A percentile compares a stretch with the other conserved stretches of the same genome.
phyloP scores from a whole-genome alignment of 176 grass and related monocot species.

The Thinopyrum elongatum region DNA sequence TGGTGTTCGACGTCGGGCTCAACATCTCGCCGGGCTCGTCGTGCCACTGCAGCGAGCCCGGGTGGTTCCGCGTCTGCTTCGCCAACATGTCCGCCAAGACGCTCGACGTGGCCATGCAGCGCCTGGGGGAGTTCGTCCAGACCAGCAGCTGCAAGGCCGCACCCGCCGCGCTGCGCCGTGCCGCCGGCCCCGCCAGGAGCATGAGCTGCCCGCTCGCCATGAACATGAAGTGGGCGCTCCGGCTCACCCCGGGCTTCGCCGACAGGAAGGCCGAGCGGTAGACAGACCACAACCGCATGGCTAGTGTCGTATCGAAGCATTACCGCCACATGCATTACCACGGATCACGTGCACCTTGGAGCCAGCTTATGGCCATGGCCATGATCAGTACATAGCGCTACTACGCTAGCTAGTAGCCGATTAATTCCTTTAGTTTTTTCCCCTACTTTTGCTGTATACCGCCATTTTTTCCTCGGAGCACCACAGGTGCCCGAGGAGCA shows the following conservation, averaged over 20 bases:
- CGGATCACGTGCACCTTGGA: neutral
- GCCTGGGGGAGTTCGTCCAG: constrained; percentile 51
- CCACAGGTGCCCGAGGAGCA: constrained; percentile 7
- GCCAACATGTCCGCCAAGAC: constrained; percentile 89
- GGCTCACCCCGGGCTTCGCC: constrained; percentile 33
- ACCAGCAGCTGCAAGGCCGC: neutral
- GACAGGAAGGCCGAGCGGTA: constrained; percentile 60
- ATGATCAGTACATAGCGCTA: neutral
- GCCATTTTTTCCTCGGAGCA: constrained; percentile 42
- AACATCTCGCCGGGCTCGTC: constrained; percentile 90
- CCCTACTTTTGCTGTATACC: neutral
- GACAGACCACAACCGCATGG: neutral
- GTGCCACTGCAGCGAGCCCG: constrained; percentile 89
- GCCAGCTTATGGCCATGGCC: neutral
- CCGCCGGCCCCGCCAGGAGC: constrained; percentile 18
- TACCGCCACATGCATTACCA: neutral
- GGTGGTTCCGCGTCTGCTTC: constrained; percentile 95
- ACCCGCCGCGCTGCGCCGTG: neutral
- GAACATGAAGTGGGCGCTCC: constrained; percentile 40
- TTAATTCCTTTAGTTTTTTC: neutral
- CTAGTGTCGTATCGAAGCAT: neutral
- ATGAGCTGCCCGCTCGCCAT: constrained; percentile 37
- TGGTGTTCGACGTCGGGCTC: constrained; percentile 74
- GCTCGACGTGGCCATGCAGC: constrained; percentile 59
- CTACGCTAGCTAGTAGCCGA: neutral